Base-by-base conservation (phyloP, 345 rosid genomes). In the Kernera saxatilis region DNA sequence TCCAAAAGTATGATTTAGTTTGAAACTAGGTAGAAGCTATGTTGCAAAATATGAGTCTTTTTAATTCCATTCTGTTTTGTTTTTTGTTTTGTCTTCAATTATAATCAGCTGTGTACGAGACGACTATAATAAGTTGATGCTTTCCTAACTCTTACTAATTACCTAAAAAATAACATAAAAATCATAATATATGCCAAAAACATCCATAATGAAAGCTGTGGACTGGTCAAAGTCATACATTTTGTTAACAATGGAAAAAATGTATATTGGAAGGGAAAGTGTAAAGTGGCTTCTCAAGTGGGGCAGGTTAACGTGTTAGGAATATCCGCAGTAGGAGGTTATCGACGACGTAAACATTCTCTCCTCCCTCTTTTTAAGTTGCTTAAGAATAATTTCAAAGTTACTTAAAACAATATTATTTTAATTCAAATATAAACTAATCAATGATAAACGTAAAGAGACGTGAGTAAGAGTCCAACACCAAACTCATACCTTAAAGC, bases 281-380 rank as follows among this genome's bases (percentile, higher is more conserved):
- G 76, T 63, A 63, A 25, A 32, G 1, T 53, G 39, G 71, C 64
- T 54, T 64, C 25, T 45, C 56, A 72, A 55, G 23, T 65, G 70
- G 63, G 76, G 6, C 23, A 30, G 32, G 32, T 22, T 49, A 41
- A 56, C 67, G 72, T 73, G 77, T 48, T 27, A 48, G 52, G 77
- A 73, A 73, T 65, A 46, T 73, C 51, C 51, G 43, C 9, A 46
- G 27, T 36, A 45, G 33, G 71, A 73, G 77, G 67, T 73, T 56
- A 73, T 65, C 67, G 60, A 65, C 77, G 51, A 56, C 72, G 72
- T 73, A 73, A 65, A 65, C 72, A 73, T 65, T 73, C 77, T 73
- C 7, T 64, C 49, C 18, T 45, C 46, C 37, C 19, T 23, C 63
- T 44, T 45, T 49, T 35, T 26, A 45, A 72, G 70, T 73, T 65